Conservation (phyloP, 2,329 filamentous ascomycete genomes). For the Alternaria panax region DNA sequence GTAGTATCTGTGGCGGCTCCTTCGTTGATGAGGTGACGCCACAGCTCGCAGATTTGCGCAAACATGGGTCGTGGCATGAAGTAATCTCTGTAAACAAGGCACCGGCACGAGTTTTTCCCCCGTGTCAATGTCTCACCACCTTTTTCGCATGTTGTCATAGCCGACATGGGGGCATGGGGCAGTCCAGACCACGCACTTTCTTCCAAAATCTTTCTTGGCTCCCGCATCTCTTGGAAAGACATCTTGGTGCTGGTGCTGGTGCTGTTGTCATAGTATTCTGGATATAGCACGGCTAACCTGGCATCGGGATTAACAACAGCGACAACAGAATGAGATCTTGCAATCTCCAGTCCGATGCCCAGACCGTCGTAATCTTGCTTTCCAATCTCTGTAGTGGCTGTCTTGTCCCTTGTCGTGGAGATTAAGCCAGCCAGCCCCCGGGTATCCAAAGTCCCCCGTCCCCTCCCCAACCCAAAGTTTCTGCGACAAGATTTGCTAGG, state of each 20-base stretch:
- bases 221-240: not conserved
- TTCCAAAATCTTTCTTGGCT: not conserved
- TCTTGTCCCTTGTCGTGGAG: not conserved
- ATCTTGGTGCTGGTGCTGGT: too few species aligned
- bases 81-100: slow-evolving; percentile 10
- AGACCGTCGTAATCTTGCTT: slow-evolving; percentile 1
- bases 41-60: slow-evolving; percentile 1
- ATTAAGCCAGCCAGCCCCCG: not conserved
- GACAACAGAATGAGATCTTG: not conserved
- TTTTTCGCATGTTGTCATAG: not conserved
- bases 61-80: slow-evolving; percentile 2
- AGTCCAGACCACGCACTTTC: not conserved
- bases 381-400: not conserved
- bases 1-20: slow-evolving; percentile 12
- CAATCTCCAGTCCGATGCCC: not conserved
- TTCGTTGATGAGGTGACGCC: slow-evolving; percentile 9
- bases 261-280: not conserved
- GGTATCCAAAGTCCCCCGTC: not conserved
- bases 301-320: not conserved
- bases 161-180: not conserved
- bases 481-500: not conserved
- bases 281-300: not conserved
- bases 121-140: slow-evolving; percentile 8
- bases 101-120: not conserved
- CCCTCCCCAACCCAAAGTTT: not conserved